Evolutionary conservation across 169 alveolate genomes (phyloP), one percentile per base, ranked within the genome.

Genomic region (Eimeria sp.): DNA sequence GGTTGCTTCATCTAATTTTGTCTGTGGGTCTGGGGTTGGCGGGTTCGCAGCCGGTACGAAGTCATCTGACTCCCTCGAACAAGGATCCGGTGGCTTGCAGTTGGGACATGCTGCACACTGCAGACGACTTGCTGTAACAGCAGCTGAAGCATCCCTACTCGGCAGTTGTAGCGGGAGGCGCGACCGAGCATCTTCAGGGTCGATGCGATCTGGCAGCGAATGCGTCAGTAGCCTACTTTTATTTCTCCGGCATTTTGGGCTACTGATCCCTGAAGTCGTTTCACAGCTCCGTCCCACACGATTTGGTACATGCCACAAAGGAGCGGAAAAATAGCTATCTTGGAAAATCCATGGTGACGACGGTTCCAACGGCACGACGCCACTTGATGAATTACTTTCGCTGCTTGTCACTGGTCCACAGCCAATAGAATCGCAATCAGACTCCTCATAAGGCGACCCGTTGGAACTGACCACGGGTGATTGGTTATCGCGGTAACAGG

Each of bases 171-270:
- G 67, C 67, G 51, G 45, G 51, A 4, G 3, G 67, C 73, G 73
- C 47, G 57, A 22, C 34, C 25, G 40, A 3, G 27, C 54, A 34
- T 82, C 72, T 30, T 82, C 72, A 30, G 72, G 57, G 45, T 82
- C 51, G 75, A 54, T 82, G 72, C 90, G 90, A n/a, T 82, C 90
- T 30, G 90, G 73, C 54, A 82, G 73, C 30, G 72, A 82, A 22
- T 49, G 90, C 10, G 72, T 54, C 90, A 54, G 72, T 82, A 34
- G 73, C 73, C 70, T 34, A n/a, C 90, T 20, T 16, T 73, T 82
- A 45, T 18, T 25, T 51, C 63, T 25, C 5, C 3, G 9, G 4
- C 72, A 72, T 10, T 9, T 34, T 9, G 6, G 34, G 34, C 16
- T 16, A 30, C 70, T 51, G 4, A 54, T 11, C 67, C 67, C 27